Base-by-base conservation (phyloP, 148 eudicot genomes). In the Chenopodium suecicum region DNA sequence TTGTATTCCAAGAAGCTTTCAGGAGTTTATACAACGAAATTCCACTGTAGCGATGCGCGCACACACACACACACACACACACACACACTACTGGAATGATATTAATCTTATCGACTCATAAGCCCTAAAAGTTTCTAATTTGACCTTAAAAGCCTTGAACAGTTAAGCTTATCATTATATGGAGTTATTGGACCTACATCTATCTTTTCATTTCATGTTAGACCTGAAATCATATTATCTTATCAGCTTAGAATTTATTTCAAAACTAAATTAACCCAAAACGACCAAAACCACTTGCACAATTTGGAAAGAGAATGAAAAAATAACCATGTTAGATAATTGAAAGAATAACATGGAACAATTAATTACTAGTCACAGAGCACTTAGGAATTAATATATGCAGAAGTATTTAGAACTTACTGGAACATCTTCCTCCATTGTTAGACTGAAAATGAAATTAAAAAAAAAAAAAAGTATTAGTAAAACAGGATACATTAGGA, bases 381-480 rank as follows among this genome's bases (percentile, higher is more conserved):
- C 63, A 27, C 16, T 25, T 4, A 4, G 16, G 22, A 74, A 50
- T 9, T 47, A 65, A 2, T 27, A 63, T 37, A 56, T 13, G 9
- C 22, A 84, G 17, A 60, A 62, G 68, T 54, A 47, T 1, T 31
- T 10, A 73, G 66, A 68, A 85, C 93, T 90, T 88, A 93, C 97
- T 1, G 89, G 88, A 73, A 88, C 80, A 88, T 92, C 96, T 82
- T 90, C 93, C 34, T 92, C 96, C 95, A 90, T 89, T n/a, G 95
- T 91, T 48, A 92, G 93, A 80, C 97, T 91, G 90, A 81, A 86
- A 81, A 77, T 71, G 46, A 84, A 70, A 75, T 9, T 54, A 27
- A 69, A 23, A 0, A 11, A 81, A 58, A 9, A 54, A 41, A 41
- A 41, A 41, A 41, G 44, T 41, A 41, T 41, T 6, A 41, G 44